Evolutionary conservation across 176 grass and related monocot species (phyloP).

Genomic region (Cocos nucifera): DNA sequence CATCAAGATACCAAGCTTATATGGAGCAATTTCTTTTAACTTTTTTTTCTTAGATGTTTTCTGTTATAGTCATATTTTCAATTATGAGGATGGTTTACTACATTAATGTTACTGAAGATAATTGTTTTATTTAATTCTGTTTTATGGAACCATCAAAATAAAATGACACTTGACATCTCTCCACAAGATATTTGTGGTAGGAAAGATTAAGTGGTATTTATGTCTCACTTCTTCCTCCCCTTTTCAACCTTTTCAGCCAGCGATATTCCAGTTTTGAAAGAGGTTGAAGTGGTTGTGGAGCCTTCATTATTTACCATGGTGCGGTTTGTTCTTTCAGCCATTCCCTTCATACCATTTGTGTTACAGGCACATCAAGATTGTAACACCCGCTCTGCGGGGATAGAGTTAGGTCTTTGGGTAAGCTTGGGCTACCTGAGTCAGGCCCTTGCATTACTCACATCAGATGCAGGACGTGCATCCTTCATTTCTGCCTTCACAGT

Average conservation of each 20-base stretch:
- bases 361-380: conserved; percentile 32
- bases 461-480: conserved; percentile 77
- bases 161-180: too few relatives aligned
- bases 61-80: too few relatives aligned
- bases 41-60: too few relatives aligned
- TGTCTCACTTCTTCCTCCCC: too few relatives aligned
- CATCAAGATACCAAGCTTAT: too few relatives aligned
- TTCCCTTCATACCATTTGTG: conserved; percentile 61
- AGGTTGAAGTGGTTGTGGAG: conserved; percentile 74
- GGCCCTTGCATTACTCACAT: conserved; percentile 72
- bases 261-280: conserved; percentile 95
- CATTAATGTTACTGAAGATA: too few relatives aligned
- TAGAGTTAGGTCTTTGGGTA: conserved; percentile 79
- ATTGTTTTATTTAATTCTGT: too few relatives aligned
- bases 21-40: too few relatives aligned
- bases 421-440: conserved; percentile 75
- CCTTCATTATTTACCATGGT: conserved; percentile 87
- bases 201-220: too few relatives aligned
- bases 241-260: conserved; percentile 39
- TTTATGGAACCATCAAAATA: too few relatives aligned
- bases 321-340: conserved; percentile 54
- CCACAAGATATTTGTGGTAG: too few relatives aligned
- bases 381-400: conserved; percentile 37
- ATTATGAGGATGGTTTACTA: too few relatives aligned
- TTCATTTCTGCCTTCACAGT: conserved; percentile 85